Percentiles rank a stretch among this genome's conserved stretches.
These are phyloP conservation scores for Skeletonema menzelii DNA, from an alignment of 108 stramenopile species.

Conservation along the genomic window DNA sequence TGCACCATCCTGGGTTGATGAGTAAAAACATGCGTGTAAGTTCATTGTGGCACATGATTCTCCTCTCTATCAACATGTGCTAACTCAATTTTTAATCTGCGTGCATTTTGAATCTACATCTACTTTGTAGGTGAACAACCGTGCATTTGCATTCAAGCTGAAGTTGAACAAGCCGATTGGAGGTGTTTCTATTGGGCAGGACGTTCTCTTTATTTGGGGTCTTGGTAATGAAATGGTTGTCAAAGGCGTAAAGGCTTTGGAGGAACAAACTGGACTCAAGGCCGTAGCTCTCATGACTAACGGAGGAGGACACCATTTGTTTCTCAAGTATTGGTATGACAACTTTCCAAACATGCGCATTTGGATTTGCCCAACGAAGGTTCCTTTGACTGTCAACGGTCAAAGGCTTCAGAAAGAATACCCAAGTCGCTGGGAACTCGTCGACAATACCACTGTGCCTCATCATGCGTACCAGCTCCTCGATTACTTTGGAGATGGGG, in stretches of 20 bases:
- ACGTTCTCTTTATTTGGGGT: background rate
- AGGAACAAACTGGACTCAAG: background rate
- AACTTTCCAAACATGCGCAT: background rate
- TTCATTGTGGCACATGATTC: too few relatives aligned
- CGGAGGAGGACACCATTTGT: background rate
- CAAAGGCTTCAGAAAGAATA: background rate
- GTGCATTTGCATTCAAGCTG: background rate
- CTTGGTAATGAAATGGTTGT: background rate
- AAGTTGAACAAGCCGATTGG: background rate
- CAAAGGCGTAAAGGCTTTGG: background rate
- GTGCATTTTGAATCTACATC: background rate
- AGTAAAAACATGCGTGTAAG: background rate
- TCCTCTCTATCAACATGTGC: too few relatives aligned
- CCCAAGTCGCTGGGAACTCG: background rate
- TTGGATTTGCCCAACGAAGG: background rate
- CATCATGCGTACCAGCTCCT: conserved; percentile 2
- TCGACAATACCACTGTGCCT: background rate
- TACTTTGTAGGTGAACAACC: background rate
- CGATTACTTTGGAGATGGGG: background rate
- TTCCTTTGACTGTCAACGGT: background rate
- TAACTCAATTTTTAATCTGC: background rate
- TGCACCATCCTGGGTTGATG: background rate
- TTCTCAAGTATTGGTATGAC: background rate
- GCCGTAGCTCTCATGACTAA: background rate
- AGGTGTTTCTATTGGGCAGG: background rate